A percentile compares a stretch with the other conserved stretches of the same genome.
phyloP scores from a whole-genome alignment of 2,329 filamentous ascomycete genomes.

The Ophiosphaerella korrae region DNA sequence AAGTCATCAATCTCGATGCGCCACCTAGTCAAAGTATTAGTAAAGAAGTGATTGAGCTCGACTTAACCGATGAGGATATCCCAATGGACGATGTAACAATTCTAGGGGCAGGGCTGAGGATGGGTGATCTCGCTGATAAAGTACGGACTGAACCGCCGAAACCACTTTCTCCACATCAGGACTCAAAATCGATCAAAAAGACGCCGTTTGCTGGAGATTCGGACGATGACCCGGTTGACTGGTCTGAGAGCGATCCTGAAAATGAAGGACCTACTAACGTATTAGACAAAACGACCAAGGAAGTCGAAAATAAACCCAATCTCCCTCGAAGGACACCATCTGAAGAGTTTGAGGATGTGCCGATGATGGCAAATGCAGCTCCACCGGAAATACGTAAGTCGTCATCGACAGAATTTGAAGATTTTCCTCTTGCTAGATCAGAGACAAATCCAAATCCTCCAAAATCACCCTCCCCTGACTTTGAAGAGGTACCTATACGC shows the following conservation, averaged over 20 bases:
- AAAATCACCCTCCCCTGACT: constrained; percentile 55
- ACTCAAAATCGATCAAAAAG: constrained; percentile 20
- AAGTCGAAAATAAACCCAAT: constrained; percentile 35
- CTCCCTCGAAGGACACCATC: constrained; percentile 47
- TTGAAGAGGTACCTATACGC: constrained; percentile 55
- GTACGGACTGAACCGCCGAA: constrained; percentile 50
- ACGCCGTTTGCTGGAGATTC: constrained; percentile 35
- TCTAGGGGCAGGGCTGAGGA: constrained; percentile 39
- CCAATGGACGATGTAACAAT: constrained; percentile 40
- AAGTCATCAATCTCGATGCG: constrained; percentile 55
- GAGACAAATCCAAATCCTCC: constrained; percentile 11
- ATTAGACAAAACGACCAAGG: background rate
- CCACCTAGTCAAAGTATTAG: constrained; percentile 46
- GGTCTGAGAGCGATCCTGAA: constrained; percentile 59
- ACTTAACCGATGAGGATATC: constrained; percentile 63
- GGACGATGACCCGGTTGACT: constrained; percentile 53
- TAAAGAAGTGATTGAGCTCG: constrained; percentile 64
- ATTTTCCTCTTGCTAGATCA: constrained; percentile 45
- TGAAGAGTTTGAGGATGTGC: constrained; percentile 58
- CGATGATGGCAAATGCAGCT: constrained; percentile 12
- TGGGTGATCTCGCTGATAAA: constrained; percentile 54
- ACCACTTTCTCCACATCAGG: constrained; percentile 26
- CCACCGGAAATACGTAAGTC: constrained; percentile 41
- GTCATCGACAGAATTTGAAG: constrained; percentile 57
- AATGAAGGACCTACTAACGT: constrained; percentile 14